Evolutionary conservation across 1,139 yeast genomes (phyloP).

Genomic region (Tardiomyces blankii): DNA sequence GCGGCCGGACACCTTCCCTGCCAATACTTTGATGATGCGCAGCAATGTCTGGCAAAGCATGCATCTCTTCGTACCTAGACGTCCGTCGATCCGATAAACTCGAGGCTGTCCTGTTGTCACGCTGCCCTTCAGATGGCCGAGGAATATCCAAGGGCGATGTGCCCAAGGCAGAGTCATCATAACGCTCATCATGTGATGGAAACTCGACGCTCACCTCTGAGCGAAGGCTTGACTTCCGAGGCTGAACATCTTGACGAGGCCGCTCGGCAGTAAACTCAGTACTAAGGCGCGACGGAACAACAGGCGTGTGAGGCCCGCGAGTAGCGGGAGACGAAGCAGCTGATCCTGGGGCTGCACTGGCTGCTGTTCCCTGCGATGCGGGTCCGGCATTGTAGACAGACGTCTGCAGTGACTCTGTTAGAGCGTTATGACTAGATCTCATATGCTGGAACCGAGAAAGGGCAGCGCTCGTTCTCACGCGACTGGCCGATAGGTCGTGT

Average conservation of each 20-base stretch:
- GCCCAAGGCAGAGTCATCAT: neutral
- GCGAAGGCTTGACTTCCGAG: neutral
- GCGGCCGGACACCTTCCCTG: neutral
- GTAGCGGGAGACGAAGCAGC: neutral
- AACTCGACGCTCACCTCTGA: neutral
- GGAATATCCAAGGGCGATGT: neutral
- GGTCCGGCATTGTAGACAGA: neutral
- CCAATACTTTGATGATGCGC: neutral
- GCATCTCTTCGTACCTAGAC: neutral
- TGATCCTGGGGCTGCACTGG: neutral
- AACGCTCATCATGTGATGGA: neutral
- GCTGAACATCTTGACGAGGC: neutral
- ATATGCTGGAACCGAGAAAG: neutral
- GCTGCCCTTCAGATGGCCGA: neutral
- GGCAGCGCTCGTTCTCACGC: neutral
- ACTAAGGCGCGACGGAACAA: neutral
- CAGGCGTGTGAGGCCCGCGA: neutral
- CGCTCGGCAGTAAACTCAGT: neutral
- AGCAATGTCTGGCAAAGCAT: neutral
- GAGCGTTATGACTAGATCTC: neutral
- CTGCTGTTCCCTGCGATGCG: neutral
- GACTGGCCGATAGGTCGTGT: neutral
- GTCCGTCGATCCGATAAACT: neutral
- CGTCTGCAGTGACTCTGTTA: neutral
- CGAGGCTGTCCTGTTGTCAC: neutral